Base-by-base conservation (phyloP, 163 green algal genomes). In the Scenedesmus sp. region DNA sequence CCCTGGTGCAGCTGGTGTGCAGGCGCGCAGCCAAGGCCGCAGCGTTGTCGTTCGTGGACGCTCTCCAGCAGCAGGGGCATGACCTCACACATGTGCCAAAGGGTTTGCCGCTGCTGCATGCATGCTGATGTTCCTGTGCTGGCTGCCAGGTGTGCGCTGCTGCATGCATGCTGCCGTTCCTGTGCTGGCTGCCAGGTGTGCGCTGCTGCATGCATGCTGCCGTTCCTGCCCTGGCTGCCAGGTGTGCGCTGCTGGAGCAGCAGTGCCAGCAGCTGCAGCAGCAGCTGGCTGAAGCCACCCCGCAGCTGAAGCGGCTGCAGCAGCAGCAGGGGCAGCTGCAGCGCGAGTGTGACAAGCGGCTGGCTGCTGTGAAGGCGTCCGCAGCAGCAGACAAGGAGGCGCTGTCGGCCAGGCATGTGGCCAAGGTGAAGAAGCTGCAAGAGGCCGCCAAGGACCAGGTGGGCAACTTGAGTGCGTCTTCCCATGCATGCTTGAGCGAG, bases 381-480 rank as follows among this genome's bases (percentile, higher is more conserved):
- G 85, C 85, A 37, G 68, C 85, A 53, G 72, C 85, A 43, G 85
- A 90, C 2, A 76, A 73, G 53, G 70, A 85, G 7, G 43, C 43
- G 3, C 72, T 90, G 33, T 40, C 43, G 9, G 70, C 30, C 9
- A n/a, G 43, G 35, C 72, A 85, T 51, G 72, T 43, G 35, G 85
- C 26, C 13, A 73, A 61, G 15, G 30, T 90, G 0, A 76, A 73
- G 70, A 90, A 80, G 46, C 49, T 90, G 18, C 85, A 90, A 33
- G 85, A 90, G 78, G 85, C 70, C 9, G 85, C 85, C 3, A 84
- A 83, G 35, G 68, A 73, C 46, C 70, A 90, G 85, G 85, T 90
- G 46, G n/a, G 85, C 35, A 3, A 6, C n/a, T 53, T 53, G 0
- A 20, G n/a, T 42, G n/a, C 33, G 7, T 6, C 9, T 44, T n/a